Evolutionary conservation across 2,329 filamentous ascomycete species (phyloP).

Genomic region (Didymosphaeria variabile): DNA sequence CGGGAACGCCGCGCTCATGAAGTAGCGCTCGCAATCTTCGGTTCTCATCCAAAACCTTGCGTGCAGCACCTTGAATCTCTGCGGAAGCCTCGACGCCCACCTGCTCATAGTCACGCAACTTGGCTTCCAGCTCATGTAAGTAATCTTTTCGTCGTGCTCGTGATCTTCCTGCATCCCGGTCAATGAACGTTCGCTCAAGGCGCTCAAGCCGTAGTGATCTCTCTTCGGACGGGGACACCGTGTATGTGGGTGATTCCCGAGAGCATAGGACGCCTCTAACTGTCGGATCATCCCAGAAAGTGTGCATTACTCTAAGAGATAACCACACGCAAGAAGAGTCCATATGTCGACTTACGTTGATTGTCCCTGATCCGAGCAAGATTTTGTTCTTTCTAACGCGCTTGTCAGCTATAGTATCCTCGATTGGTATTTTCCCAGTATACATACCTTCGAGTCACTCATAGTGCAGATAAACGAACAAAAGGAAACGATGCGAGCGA

Average conservation of each 20-base stretch:
- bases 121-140: conserved; percentile 72
- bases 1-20: conserved; percentile 64
- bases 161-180: conserved; percentile 63
- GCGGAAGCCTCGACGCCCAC: conserved; percentile 72
- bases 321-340: not conserved
- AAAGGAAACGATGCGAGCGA: conserved; percentile 7
- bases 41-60: conserved; percentile 75
- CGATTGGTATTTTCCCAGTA: conserved; percentile 1
- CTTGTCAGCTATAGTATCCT: not conserved
- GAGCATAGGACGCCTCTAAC: not conserved
- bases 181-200: conserved; percentile 7
- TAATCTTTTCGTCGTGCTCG: conserved; percentile 78
- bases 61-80: conserved; percentile 76
- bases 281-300: not conserved
- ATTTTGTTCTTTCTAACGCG: conserved; percentile 48
- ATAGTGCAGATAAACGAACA: conserved; percentile 23
- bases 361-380: conserved; percentile 76
- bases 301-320: not conserved
- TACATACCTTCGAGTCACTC: conserved; percentile 39
- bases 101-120: conserved; percentile 69
- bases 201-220: not conserved
- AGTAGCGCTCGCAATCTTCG: conserved; percentile 68
- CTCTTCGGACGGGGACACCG: not conserved
- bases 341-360: conserved; percentile 57
- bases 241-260: not conserved